A percentile compares a stretch with the other conserved stretches of the same genome.
Conservation (phyloP, 2,329 filamentous ascomycete species). For the Metarhizium album region DNA sequence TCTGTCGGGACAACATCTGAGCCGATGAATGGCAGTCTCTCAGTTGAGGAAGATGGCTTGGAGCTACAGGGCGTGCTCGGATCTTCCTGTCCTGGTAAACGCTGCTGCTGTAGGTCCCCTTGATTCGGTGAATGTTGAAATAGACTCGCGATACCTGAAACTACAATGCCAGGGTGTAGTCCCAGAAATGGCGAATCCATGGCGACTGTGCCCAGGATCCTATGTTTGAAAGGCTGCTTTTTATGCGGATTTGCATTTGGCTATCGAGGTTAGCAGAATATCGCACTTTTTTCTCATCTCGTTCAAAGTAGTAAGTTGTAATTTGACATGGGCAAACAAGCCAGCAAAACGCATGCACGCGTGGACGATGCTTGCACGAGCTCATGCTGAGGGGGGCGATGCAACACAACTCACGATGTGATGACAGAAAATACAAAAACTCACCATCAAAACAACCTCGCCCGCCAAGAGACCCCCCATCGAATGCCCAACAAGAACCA, state of each 20-base stretch:
- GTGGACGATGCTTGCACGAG: background rate
- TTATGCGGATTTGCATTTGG: conserved; percentile 23
- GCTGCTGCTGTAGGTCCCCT: conserved; percentile 1
- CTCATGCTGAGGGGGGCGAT: no score
- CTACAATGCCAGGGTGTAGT: conserved; percentile 77
- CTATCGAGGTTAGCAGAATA: conserved; percentile 11
- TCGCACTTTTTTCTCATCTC: background rate
- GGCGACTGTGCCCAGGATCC: conserved; percentile 68
- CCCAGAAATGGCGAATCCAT: conserved; percentile 83
- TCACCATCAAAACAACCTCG: conserved; percentile 60
- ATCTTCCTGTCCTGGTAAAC: background rate
- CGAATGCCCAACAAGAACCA: conserved; percentile 76
- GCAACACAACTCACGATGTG: no score
- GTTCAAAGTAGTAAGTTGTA: background rate
- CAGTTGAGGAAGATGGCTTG: conserved; percentile 9
- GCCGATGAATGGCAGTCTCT: conserved; percentile 11
- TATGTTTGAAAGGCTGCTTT: conserved; percentile 49
- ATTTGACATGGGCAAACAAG: background rate
- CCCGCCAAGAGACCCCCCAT: conserved; percentile 80
- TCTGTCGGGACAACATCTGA: conserved; percentile 2
- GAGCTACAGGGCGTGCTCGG: background rate
- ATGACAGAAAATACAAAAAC: conserved; percentile 9
- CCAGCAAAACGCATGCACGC: background rate
- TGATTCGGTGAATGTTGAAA: conserved; percentile 41
- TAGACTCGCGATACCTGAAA: conserved; percentile 69